Base-by-base conservation (phyloP, 228 moss, liverwort and hornwort species). In the Sphagnum fallax region DNA sequence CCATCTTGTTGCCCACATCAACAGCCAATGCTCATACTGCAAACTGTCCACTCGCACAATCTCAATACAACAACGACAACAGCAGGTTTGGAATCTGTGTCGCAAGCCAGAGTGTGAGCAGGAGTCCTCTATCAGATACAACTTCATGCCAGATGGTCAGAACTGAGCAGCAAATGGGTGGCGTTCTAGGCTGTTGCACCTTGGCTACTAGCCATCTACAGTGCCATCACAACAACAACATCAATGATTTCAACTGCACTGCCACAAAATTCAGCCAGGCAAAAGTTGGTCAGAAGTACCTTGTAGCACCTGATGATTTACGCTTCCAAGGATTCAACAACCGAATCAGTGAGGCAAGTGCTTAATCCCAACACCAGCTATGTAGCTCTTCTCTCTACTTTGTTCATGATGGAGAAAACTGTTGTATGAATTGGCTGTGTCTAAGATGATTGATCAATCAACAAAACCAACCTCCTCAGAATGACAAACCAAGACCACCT, bases 161-260 rank as follows among this genome's bases (percentile, higher is more conserved):
- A 32, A 18, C 77, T 14, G 77, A 80, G 52, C 80, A 80, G 66
- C 76, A 77, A 52, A 50, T 81, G 47, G 76, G 81, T 70, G 78
- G 75, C 4, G 75, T 82, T 5, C 62, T 86, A 14, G 80, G 77
- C 61, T 75, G 86, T 50, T 81, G 86, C 65, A 75, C 80, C 58
- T 62, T 86, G 74, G 82, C 80, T n/a, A 77, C 80, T 68, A 80
- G 82, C 71, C 78, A 86, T 67, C 75, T 80, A 66, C 80, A 82
- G 50, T 73, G 77, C 16, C 72, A 66, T 32, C 70, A 76, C 67
- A 76, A 80, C 5, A 51, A 62, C 52, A 70, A 76, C 67, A 76
- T 77, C 5, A 51, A 63, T 52, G 62, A 6, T 13, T 10, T 11
- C 4, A 49, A 6, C 49, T 51, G 10, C 1, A 70, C 52, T 8